Evolutionary conservation across 2,329 filamentous ascomycete species (phyloP).

Genomic region (Fusarium sp.): DNA sequence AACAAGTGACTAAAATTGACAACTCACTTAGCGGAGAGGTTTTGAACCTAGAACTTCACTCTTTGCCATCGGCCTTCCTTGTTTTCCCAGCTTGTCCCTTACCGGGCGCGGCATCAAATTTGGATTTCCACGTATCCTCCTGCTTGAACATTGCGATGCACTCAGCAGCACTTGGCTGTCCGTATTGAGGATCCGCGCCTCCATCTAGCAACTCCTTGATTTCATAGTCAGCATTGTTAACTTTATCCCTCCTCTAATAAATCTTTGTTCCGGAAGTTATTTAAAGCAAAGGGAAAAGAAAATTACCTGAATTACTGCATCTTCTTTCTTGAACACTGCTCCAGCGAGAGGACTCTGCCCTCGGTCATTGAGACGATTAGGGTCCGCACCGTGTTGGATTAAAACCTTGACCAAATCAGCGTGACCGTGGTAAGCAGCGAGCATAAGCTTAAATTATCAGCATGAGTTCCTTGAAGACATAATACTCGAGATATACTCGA

Average conservation of each 20-base stretch:
- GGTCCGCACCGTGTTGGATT: conserved; percentile 72
- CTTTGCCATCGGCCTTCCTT: background rate
- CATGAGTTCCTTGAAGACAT: background rate
- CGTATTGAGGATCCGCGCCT: conserved; percentile 66
- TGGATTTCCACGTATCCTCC: conserved; percentile 62
- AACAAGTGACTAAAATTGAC: background rate
- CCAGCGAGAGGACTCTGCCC: conserved; percentile 78
- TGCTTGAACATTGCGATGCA: conserved; percentile 66
- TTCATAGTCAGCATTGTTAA: background rate
- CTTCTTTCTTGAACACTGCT: conserved; percentile 78
- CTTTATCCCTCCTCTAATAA: background rate
- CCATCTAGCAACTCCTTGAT: conserved; percentile 61
- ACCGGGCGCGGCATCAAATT: conserved; percentile 63
- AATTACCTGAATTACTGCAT: conserved; percentile 69
- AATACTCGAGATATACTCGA: background rate
- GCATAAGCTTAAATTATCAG: conserved; percentile 68
- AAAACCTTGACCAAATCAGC: conserved; percentile 70
- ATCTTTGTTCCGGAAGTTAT: background rate
- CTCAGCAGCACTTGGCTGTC: conserved; percentile 62
- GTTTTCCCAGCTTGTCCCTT: conserved; percentile 51
- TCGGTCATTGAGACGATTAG: conserved; percentile 75
- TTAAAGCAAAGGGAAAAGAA: too few species aligned
- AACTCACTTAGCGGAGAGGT: background rate
- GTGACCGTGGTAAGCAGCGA: conserved; percentile 78
- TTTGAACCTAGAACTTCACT: background rate